Evolutionary conservation across 2,329 filamentous ascomycete genomes (phyloP), one percentile per base, ranked within the genome.

Genomic region (Aspergillus intermedius): DNA sequence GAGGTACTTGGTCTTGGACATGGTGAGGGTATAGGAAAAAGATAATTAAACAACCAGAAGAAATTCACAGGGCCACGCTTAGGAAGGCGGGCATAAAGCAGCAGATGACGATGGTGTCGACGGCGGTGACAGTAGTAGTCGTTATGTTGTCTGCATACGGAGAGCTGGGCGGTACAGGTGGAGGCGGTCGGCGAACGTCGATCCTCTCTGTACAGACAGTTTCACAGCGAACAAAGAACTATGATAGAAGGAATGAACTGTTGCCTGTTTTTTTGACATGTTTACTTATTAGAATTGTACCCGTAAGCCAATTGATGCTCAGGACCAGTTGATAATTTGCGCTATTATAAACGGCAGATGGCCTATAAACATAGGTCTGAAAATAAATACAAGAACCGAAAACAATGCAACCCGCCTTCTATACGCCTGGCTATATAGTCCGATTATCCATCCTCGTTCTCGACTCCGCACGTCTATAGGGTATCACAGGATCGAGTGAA

Each of bases 1-100:
- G 60, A 91, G 81, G 77, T 95, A 97, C 64, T 83, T 90, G 51
- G 61, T 61, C 57, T 73, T 71, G 52, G 71, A 72, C 71, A 74
- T 74, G 49, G 49, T 60, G 57, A 22, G 30, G 37, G 21, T 42
- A 22, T 19, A 35, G 13, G 9, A 21, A n/a, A 7, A 13, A 5
- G 17, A 28, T 15, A 12, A 32, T 9, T 32, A 23, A 28, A 12
- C 9, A 23, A 54, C 22, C 50, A 28, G 46, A n/a, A 23, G 49
- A 23, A n/a, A 39, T 21, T 42, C 17, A 48, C 47, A 50, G 54
- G 49, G 55, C 58, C 58, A 43, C 57, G 57, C 60, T 57, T 49
- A 45, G 46, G 19, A n/a, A 53, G 53, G 59, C 57, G 58, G 56
- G 56, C 58, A 56, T 52, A 45, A 50, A 49, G 50, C 37, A 51